phyloP scores from a whole-genome alignment of 257 asterid species.

The Rubia yunnanensis region DNA sequence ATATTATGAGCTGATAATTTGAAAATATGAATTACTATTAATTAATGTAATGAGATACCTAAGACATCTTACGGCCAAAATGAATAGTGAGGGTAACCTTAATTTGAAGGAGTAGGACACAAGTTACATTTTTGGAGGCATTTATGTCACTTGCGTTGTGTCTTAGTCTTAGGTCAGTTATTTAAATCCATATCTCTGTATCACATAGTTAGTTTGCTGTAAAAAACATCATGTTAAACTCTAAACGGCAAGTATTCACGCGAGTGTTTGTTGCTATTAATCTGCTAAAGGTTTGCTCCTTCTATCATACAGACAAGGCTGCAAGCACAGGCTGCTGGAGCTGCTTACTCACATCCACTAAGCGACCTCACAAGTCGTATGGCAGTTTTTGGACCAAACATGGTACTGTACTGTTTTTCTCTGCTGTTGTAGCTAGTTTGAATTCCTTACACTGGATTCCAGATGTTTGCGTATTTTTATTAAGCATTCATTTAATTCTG shows the following conservation, averaged over 20 bases:
- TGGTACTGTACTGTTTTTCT: conserved; percentile 40
- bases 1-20: too few species aligned
- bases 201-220: too few species aligned
- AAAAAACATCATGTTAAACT: too few species aligned
- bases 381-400: conserved; percentile 87
- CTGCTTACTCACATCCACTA: conserved; percentile 69
- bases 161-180: too few species aligned
- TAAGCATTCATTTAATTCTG: not conserved
- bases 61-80: not conserved
- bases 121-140: not conserved
- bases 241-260: not conserved
- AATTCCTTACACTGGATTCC: not conserved
- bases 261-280: not conserved
- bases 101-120: not conserved
- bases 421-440: not conserved
- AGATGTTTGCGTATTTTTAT: not conserved
- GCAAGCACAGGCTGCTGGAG: conserved; percentile 99
- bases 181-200: not conserved
- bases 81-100: too few species aligned
- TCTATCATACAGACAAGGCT: conserved; percentile 56
- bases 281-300: conserved; percentile 1
- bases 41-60: not conserved
- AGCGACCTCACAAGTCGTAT: conserved; percentile 81
- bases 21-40: too few species aligned
- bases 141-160: too few species aligned